phyloP scores from a whole-genome alignment of 2,329 filamentous ascomycete genomes.

The Biscogniauxia marginata region DNA sequence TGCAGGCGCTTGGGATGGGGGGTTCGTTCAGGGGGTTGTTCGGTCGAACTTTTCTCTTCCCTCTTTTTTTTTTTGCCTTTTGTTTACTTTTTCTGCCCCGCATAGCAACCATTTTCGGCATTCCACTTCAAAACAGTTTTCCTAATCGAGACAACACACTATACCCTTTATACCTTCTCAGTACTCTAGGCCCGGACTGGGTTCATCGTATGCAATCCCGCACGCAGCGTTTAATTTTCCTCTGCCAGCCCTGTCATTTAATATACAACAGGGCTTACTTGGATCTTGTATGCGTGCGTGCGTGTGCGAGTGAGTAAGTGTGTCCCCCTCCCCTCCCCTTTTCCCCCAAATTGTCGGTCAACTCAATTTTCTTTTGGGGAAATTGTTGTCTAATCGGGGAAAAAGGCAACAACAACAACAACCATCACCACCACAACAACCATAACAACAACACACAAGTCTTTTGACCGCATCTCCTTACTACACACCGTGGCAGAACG shows the following conservation, averaged over 20 bases:
- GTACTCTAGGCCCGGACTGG: too few relatives aligned
- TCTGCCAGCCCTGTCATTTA: neutral
- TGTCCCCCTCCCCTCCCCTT: neutral
- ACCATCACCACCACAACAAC: neutral
- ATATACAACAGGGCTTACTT: neutral
- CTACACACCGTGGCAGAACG: neutral
- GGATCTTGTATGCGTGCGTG: neutral
- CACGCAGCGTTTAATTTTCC: neutral
- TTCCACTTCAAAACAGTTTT: neutral
- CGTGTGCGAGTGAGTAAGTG: neutral
- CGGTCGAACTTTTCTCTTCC: neutral
- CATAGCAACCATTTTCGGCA: slow-evolving; percentile 22
- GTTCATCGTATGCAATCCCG: neutral
- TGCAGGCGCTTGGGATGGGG: neutral
- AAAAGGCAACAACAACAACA: neutral
- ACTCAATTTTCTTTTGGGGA: neutral
- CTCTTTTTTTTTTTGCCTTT: slow-evolving; percentile 11
- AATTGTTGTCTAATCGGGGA: neutral
- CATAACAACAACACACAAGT: neutral
- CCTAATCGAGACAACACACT: neutral
- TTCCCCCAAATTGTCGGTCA: neutral
- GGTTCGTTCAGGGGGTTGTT: neutral
- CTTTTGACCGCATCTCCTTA: neutral
- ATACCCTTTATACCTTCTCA: neutral
- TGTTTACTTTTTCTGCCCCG: slow-evolving; percentile 32